These are phyloP conservation scores for Paecilomyces sp. DNA, from an alignment of 2,329 filamentous ascomycete genomes.

Conservation along the genomic window DNA sequence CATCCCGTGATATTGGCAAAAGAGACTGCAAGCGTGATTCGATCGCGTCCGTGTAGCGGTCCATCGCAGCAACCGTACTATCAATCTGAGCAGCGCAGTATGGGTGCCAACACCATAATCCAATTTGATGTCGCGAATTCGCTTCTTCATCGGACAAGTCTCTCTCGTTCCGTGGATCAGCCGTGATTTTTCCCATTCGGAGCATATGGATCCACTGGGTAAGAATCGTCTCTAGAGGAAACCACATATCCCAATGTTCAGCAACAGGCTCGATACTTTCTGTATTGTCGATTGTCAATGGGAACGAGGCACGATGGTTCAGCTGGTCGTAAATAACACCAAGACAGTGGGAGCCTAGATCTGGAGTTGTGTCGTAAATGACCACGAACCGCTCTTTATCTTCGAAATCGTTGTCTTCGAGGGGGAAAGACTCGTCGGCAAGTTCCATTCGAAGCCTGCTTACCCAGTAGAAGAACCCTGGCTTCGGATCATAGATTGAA, in stretches of 20 bases:
- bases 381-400: conserved; percentile 8
- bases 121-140: not conserved
- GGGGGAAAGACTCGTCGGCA: conserved; percentile 2
- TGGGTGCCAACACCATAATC: conserved; percentile 8
- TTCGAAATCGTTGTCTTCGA: conserved; percentile 4
- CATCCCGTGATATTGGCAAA: not conserved
- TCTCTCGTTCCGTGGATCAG: not conserved
- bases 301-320: conserved; percentile 1
- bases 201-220: conserved; percentile 12
- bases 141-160: not conserved
- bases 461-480: conserved; percentile 12
- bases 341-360: conserved; percentile 7
- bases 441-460: conserved; percentile 2
- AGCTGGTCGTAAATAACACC: conserved; percentile 5
- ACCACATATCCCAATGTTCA: conserved; percentile 11
- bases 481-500: conserved; percentile 5
- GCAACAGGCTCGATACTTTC: conserved; percentile 8
- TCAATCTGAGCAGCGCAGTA: conserved; percentile 8
- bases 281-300: conserved; percentile 2
- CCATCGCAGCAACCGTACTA: conserved; percentile 9
- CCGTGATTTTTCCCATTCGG: conserved; percentile 8
- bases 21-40: conserved; percentile 2
- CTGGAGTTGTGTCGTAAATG: conserved; percentile 6
- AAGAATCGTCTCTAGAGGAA: conserved; percentile 12
- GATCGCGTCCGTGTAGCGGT: conserved; percentile 1